phyloP scores from a whole-genome alignment of 495 filamentous ascomycete genomes.

The Glonium stellatum region DNA sequence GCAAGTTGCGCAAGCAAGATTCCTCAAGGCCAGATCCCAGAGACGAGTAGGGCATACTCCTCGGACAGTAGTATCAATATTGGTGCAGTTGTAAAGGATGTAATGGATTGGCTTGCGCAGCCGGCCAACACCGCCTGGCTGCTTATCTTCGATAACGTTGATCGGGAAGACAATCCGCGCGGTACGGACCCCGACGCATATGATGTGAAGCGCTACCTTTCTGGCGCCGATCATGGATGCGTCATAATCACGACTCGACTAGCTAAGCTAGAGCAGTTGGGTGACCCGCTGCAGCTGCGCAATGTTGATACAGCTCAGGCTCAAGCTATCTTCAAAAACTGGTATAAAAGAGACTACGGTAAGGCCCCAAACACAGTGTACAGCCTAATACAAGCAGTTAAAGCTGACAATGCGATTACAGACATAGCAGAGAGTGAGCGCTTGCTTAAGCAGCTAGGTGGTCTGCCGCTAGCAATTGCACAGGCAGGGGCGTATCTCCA shows the following conservation, averaged over 20 bases:
- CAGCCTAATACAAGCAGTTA: background rate
- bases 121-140: conserved; percentile 33
- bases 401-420: conserved; percentile 6
- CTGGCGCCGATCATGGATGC: conserved; percentile 35
- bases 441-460: conserved; percentile 23
- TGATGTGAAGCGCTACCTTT: conserved; percentile 37
- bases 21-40: conserved; percentile 6
- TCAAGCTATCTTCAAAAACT: conserved; percentile 21
- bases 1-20: conserved; percentile 14
- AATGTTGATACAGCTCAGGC: conserved; percentile 24
- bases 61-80: conserved; percentile 8
- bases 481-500: conserved; percentile 29
- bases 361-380: conserved; percentile 8
- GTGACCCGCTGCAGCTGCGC: conserved; percentile 17
- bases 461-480: conserved; percentile 30
- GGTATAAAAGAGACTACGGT: conserved; percentile 12
- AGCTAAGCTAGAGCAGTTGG: conserved; percentile 19
- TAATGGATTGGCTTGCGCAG: conserved; percentile 35
- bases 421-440: conserved; percentile 9
- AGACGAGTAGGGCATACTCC: conserved; percentile 3
- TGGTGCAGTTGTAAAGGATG: conserved; percentile 27
- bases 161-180: conserved; percentile 13
- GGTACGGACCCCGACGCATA: conserved; percentile 24
- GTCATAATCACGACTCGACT: conserved; percentile 42
- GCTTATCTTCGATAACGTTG: conserved; percentile 34